A percentile compares a stretch with the other conserved stretches of the same genome.
Evolutionary conservation across 2,329 filamentous ascomycete genomes (phyloP).

Genomic region (Paecilomyces sp.): DNA sequence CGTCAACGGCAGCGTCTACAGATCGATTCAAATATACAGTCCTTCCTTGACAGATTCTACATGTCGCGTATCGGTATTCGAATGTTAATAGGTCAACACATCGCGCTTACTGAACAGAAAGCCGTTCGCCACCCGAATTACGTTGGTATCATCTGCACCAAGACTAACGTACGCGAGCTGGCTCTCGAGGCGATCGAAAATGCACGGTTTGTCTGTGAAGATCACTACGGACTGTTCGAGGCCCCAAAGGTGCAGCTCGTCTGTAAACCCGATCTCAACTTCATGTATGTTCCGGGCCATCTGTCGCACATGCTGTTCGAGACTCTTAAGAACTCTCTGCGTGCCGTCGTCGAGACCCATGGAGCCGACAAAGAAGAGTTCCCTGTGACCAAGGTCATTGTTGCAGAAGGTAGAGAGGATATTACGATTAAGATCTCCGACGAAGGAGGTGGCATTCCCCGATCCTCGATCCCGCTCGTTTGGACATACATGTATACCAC

Average conservation of each 20-base stretch:
- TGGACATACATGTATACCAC: slow-evolving; percentile 99
- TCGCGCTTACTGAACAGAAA: slow-evolving; percentile 89
- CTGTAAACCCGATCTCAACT: slow-evolving; percentile 87
- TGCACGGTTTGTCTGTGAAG: slow-evolving; percentile 96
- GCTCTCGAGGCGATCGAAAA: slow-evolving; percentile 98
- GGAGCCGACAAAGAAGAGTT: slow-evolving; percentile 94
- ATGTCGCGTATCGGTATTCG: slow-evolving; percentile 99
- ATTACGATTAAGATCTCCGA: slow-evolving; percentile 98
- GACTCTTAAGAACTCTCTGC: slow-evolving; percentile 95
- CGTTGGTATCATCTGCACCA: slow-evolving; percentile 97
- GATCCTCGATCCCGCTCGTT: slow-evolving; percentile 90
- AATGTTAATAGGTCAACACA: slow-evolving; percentile 98
- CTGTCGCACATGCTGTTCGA: slow-evolving; percentile 99
- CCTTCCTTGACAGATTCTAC: slow-evolving; percentile 97
- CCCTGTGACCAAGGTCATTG: slow-evolving; percentile 93
- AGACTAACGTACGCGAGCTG: slow-evolving; percentile 91
- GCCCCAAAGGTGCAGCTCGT: slow-evolving; percentile 95
- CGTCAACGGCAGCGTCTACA: slow-evolving; percentile 93
- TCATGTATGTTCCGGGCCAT: slow-evolving; percentile 99
- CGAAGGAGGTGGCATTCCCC: slow-evolving; percentile 90
- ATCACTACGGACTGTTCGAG: slow-evolving; percentile 96
- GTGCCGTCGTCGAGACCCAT: slow-evolving; percentile 91
- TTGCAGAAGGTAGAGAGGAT: slow-evolving; percentile 95
- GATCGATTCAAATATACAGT: slow-evolving; percentile 94
- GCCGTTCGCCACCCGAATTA: slow-evolving; percentile 86